Evolutionary conservation across 192 early-diverging fungal genomes (phyloP).

Genomic region (Phlyctochytrium planicorne): DNA sequence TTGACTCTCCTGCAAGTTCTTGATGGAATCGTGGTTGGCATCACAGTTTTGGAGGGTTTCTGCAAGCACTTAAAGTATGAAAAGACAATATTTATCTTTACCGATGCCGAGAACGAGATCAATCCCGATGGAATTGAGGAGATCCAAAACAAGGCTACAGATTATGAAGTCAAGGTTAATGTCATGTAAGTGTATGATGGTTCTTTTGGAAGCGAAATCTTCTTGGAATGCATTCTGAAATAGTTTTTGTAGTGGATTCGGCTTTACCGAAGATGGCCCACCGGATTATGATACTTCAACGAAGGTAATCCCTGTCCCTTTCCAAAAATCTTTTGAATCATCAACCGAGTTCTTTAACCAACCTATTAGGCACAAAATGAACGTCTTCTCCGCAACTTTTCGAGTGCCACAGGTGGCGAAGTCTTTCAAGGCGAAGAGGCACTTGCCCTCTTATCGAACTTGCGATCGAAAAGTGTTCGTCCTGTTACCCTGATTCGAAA

Average conservation of each 20-base stretch:
- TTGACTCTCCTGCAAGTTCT: conserved; percentile 48
- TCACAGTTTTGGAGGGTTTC: conserved; percentile 52
- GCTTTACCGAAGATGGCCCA: conserved; percentile 20
- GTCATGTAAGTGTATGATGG: conserved; percentile 53
- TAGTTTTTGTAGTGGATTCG: conserved; percentile 20
- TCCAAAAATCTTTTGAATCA: no score
- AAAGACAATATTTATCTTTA: conserved; percentile 68
- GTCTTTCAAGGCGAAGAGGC: conserved; percentile 52
- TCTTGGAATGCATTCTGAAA: not conserved
- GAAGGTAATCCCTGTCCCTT: conserved; percentile 13
- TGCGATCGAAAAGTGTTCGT: conserved; percentile 55
- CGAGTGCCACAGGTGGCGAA: conserved; percentile 22
- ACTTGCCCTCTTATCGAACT: conserved; percentile 33
- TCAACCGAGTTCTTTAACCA: no score
- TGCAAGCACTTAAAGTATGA: conserved; percentile 62
- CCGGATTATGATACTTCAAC: not conserved
- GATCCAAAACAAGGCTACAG: conserved; percentile 27
- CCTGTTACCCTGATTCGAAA: conserved; percentile 56
- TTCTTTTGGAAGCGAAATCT: not conserved
- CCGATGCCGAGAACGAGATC: conserved; percentile 55
- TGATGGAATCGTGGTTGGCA: conserved; percentile 61
- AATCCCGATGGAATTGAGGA: conserved; percentile 44
- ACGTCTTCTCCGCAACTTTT: conserved; percentile 47
- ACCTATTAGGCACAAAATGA: conserved; percentile 47
- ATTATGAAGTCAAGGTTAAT: conserved; percentile 27